phyloP scores from a whole-genome alignment of 352 stramenopile genomes.

The Pythium oligandrum region DNA sequence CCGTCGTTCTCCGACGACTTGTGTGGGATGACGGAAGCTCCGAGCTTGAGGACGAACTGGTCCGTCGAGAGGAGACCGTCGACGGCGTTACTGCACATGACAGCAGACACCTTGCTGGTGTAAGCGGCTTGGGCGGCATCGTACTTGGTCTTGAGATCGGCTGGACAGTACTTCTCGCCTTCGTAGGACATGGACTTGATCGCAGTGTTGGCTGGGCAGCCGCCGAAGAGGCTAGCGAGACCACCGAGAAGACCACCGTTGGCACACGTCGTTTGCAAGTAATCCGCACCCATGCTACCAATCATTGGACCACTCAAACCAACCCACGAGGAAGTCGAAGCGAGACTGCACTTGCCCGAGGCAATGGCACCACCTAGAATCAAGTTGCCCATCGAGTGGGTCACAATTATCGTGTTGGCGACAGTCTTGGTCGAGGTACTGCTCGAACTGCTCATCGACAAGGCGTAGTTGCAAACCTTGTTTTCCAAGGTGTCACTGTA shows the following conservation, averaged over 20 bases:
- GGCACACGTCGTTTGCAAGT: constrained; percentile 3
- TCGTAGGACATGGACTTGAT: constrained; percentile 4
- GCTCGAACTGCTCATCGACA: too few species aligned
- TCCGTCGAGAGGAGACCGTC: too few species aligned
- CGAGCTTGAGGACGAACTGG: too few species aligned
- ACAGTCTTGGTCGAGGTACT: too few species aligned
- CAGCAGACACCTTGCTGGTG: too few species aligned
- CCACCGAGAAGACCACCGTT: constrained; percentile 1
- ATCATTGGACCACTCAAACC: constrained; percentile 21
- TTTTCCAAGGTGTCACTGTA: constrained; percentile 10
- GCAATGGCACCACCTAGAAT: constrained; percentile 14
- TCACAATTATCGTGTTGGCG: constrained; percentile 20
- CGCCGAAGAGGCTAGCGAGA: not conserved
- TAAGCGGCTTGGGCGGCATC: too few species aligned
- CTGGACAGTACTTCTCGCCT: too few species aligned
- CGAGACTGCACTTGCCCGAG: constrained; percentile 15
- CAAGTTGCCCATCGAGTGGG: constrained; percentile 32
- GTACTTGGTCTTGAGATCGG: too few species aligned
- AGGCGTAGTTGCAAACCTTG: constrained; percentile 21
- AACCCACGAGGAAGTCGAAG: constrained; percentile 18
- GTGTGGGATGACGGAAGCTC: too few species aligned
- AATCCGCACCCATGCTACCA: constrained; percentile 10
- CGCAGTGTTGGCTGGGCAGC: constrained; percentile 1
- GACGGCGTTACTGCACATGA: too few species aligned
- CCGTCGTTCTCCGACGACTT: too few species aligned